phyloP scores from a whole-genome alignment of 768 basidiomycete species.

The Fomitopsis serialis region DNA sequence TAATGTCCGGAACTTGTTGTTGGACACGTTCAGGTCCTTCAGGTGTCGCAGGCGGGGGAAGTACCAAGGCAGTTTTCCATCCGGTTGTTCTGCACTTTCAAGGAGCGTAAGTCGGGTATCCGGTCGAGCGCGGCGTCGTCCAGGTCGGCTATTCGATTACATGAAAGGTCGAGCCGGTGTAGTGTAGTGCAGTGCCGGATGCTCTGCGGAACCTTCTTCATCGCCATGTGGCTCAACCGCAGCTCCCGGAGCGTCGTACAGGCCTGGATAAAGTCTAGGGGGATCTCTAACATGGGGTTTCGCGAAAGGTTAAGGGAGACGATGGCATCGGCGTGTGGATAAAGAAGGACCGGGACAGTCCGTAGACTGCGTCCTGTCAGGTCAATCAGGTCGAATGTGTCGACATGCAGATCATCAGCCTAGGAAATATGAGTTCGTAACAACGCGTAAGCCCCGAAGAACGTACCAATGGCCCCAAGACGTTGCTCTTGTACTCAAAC shows the following conservation, averaged over 20 bases:
- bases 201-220: conserved; percentile 87
- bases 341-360: conserved; percentile 83
- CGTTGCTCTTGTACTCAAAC: conserved; percentile 83
- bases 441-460: neutral
- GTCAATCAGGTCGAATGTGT: conserved; percentile 74
- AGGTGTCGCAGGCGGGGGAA: conserved; percentile 72
- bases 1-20: conserved; percentile 83
- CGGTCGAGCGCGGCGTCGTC: conserved; percentile 81
- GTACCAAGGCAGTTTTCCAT: conserved; percentile 81
- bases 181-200: conserved; percentile 72
- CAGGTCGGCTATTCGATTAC: conserved; percentile 86
- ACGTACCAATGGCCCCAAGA: conserved; percentile 59
- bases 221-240: conserved; percentile 83
- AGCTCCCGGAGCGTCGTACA: conserved; percentile 82
- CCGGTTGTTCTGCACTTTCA: conserved; percentile 88
- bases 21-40: conserved; percentile 84
- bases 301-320: conserved; percentile 82
- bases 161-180: conserved; percentile 80
- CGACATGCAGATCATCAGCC: conserved; percentile 71
- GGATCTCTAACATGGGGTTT: conserved; percentile 95
- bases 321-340: conserved; percentile 81
- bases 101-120: conserved; percentile 59
- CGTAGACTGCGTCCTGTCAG: conserved; percentile 75
- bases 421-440: conserved; percentile 21
- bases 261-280: conserved; percentile 91